phyloP scores from a whole-genome alignment of 2,329 filamentous ascomycete genomes.

The Colletotrichum magnum region DNA sequence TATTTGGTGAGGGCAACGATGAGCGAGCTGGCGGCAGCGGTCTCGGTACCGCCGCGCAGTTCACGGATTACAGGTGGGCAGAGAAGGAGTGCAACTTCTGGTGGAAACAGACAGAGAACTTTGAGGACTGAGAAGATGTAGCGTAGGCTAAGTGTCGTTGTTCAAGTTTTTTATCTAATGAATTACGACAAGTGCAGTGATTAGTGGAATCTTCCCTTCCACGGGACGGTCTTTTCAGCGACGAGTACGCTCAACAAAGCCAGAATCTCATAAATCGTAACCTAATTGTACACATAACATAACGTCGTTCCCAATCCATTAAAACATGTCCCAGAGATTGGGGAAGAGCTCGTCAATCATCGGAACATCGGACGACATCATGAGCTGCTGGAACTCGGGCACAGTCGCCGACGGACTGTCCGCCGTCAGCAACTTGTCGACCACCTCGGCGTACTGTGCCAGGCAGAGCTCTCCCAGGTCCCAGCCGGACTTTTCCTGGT shows the following conservation, averaged over 20 bases:
- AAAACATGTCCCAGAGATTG: conserved; percentile 40
- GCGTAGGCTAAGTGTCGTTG: conserved; percentile 43
- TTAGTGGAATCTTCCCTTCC: too few relatives aligned
- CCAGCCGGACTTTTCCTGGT: conserved; percentile 57
- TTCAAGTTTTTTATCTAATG: not conserved
- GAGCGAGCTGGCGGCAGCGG: conserved; percentile 59
- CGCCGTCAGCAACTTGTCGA: conserved; percentile 58
- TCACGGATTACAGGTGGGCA: conserved; percentile 57
- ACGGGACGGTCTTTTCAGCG: not conserved
- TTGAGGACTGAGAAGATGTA: conserved; percentile 44
- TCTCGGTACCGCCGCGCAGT: conserved; percentile 54
- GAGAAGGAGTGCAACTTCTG: conserved; percentile 62
- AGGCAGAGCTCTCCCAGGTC: conserved; percentile 66
- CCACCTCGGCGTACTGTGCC: conserved; percentile 60
- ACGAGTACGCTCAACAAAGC: not conserved
- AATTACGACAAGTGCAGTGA: too few relatives aligned
- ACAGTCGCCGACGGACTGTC: conserved; percentile 36
- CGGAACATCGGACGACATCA: conserved; percentile 38
- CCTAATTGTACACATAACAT: not conserved
- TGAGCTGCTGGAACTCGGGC: conserved; percentile 37
- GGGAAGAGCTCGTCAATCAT: conserved; percentile 38
- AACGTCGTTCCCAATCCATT: not conserved
- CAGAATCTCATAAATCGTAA: conserved; percentile 4
- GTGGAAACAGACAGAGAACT: conserved; percentile 52
- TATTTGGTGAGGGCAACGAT: conserved; percentile 63